Percentiles rank a stretch among this genome's conserved stretches.
phyloP scores from a whole-genome alignment of 305 asterid genomes.

The Coffea humblotiana region DNA sequence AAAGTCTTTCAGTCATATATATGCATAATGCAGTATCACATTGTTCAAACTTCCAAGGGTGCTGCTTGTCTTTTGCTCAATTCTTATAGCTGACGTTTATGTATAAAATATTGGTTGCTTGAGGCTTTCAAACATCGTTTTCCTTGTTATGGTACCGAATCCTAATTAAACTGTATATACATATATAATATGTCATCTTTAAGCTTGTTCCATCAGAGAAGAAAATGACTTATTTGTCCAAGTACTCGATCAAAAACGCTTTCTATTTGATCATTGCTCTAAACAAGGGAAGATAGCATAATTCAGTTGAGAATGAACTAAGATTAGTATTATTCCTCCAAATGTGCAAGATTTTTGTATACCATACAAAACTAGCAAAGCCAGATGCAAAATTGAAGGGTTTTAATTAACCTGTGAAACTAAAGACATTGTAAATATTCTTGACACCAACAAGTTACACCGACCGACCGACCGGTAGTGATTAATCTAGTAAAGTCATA shows the following conservation, averaged over 20 bases:
- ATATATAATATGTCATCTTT: not conserved
- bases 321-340: too few relatives aligned
- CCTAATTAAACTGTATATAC: not conserved
- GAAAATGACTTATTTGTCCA: not conserved
- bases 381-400: not conserved
- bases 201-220: not conserved
- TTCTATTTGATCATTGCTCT: not conserved
- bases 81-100: not conserved
- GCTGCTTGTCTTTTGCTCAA: slow-evolving; percentile 1
- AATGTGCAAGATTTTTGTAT: not conserved
- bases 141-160: not conserved
- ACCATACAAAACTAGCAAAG: not conserved
- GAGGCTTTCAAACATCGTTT: not conserved
- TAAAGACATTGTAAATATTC: not conserved
- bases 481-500: not conserved
- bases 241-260: not conserved
- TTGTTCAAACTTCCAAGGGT: not conserved
- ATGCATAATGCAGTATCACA: slow-evolving; percentile 8
- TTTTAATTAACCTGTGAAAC: not conserved
- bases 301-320: not conserved
- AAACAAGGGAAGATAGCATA: not conserved
- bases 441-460: not conserved
- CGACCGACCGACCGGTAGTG: slow-evolving; percentile 3
- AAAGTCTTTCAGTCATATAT: too few relatives aligned
- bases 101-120: not conserved